phyloP scores from a whole-genome alignment of 345 rosid genomes.

The Brassica carinata region DNA sequence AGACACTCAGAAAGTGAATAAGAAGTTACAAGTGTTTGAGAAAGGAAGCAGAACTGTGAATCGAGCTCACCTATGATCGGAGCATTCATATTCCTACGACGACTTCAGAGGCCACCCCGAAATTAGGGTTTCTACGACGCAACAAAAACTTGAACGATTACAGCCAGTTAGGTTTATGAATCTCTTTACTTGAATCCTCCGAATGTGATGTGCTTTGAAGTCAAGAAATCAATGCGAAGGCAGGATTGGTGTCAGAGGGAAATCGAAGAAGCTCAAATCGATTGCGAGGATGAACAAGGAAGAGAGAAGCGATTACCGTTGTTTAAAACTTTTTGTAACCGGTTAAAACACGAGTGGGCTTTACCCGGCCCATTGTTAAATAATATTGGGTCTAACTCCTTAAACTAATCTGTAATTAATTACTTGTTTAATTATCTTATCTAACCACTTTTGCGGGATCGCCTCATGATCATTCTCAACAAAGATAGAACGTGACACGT shows the following conservation, averaged over 20 bases:
- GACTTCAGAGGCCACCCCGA: not conserved
- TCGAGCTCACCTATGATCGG: slow-evolving; percentile 33
- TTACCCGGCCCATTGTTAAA: not conserved
- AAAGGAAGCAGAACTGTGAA: not conserved
- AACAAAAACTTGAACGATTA: not conserved
- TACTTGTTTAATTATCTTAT: no score
- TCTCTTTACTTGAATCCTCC: not conserved
- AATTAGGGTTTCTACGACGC: slow-evolving; percentile 29
- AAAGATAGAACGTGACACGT: slow-evolving; percentile 41
- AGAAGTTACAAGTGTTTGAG: not conserved
- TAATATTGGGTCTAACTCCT: no score
- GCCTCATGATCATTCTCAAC: not conserved
- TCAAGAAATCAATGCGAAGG: slow-evolving; percentile 2
- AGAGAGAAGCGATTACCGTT: not conserved
- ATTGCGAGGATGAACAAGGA: not conserved
- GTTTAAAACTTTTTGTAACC: not conserved
- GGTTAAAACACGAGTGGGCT: not conserved
- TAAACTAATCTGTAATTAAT: no score
- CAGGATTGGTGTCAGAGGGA: not conserved
- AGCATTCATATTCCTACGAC: slow-evolving; percentile 33
- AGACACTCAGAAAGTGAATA: not conserved
- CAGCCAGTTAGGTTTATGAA: not conserved
- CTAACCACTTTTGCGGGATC: no score
- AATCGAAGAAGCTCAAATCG: slow-evolving; percentile 8
- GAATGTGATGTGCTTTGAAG: not conserved